Evolutionary conservation across 2,329 filamentous ascomycete species (phyloP), one percentile per base, ranked within the genome.

Genomic region (Aspergillus transmontanensis): DNA sequence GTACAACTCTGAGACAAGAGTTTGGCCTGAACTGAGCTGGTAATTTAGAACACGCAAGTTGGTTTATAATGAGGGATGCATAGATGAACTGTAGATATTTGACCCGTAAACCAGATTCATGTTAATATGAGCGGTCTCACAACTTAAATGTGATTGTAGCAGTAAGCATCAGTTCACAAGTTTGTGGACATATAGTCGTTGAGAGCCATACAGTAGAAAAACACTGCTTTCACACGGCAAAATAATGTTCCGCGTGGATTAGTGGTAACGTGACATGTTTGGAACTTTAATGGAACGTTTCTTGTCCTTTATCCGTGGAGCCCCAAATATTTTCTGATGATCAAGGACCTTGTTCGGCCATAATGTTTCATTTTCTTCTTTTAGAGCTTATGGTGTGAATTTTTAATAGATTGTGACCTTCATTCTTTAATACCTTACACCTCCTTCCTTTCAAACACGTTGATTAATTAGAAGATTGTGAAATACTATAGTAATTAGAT

Each of bases 1-100:
- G 92, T 0, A 84, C 85, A 61, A 91, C 93, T 9, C 82, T 98
- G 46, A 85, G 87, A 68, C 84, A 82, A 63, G 82, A 83, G 64
- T 91, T 90, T 75, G 79, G 79, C 58, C 63, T 87, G 64, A 77
- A 74, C 64, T 56, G 48, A 45, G 23, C 6, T 9, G 19, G 14
- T 16, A 21, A 26, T n/a, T 19, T 7, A 43, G 21, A 6, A 34
- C 30, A 45, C 36, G 19, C 43, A 26, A 21, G 21, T n/a, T 57
- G 10, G 19, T 34, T 21, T 21, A 34, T 36, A 14, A 23, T 54
- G 32, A 23, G 4, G 23, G 6, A 19, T 54, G 9, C 30, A 36
- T 55, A 39, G 51, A 55, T 19, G 12, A 32, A 32, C 34, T 51
- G 28, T 51, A 51, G 28, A 51, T 51, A n/a, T n/a, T 50, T 30